Percentiles rank a stretch among this genome's conserved stretches.
These are phyloP conservation scores for Leccinum imitatum DNA, from an alignment of 768 basidiomycete species.

Conservation along the genomic window DNA sequence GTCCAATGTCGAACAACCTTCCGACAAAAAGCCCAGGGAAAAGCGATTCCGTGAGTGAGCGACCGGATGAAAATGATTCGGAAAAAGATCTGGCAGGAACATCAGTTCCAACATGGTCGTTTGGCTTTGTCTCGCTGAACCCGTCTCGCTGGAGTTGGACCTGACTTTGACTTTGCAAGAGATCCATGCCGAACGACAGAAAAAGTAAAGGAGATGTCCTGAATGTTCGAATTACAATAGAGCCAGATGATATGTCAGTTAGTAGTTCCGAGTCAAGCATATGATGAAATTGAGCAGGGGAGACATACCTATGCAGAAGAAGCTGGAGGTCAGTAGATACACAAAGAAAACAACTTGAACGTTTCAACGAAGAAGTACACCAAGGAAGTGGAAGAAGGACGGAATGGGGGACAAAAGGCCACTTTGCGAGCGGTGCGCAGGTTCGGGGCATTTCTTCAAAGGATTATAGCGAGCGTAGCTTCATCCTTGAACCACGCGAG, in stretches of 20 bases:
- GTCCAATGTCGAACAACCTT: conserved; percentile 72
- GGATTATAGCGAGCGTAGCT: conserved; percentile 7
- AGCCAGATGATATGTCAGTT: neutral
- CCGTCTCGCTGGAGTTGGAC: neutral
- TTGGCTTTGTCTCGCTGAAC: neutral
- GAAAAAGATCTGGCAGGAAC: neutral
- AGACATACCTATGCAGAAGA: neutral
- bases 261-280: neutral
- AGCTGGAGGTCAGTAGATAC: neutral
- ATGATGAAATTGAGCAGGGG: neutral
- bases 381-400: neutral
- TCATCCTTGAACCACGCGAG: conserved; percentile 14
- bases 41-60: conserved; percentile 19
- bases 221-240: neutral
- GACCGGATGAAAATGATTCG: neutral
- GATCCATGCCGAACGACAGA: neutral
- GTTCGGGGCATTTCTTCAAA: neutral
- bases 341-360: neutral
- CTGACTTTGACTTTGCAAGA: neutral
- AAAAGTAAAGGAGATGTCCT: neutral
- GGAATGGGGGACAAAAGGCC: neutral
- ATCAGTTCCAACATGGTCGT: neutral
- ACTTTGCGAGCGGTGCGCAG: neutral
- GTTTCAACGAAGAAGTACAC: neutral
- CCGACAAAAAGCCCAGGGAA: conserved; percentile 63